Evolutionary conservation across 495 filamentous ascomycete genomes (phyloP).

Genomic region (Geoglossum glabrum): DNA sequence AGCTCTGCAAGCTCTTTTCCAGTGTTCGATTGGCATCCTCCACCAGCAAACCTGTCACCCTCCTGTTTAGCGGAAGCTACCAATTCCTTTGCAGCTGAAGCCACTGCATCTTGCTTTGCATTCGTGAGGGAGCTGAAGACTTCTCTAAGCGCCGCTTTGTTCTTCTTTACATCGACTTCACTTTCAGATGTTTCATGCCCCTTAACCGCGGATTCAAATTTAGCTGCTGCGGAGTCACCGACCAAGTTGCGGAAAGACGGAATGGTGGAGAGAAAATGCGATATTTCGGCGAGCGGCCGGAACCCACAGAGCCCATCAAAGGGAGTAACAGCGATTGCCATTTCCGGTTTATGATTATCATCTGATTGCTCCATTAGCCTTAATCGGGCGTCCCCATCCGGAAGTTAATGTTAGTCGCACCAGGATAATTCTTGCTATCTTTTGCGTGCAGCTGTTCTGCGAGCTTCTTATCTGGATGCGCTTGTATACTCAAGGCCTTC

Average conservation of each 20-base stretch:
- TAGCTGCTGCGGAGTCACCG: constrained; percentile 42
- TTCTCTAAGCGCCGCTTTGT: constrained; percentile 62
- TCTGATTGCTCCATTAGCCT: constrained; percentile 30
- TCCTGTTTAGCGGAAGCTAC: constrained; percentile 46
- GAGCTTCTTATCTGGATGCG: constrained; percentile 94
- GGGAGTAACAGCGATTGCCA: constrained; percentile 90
- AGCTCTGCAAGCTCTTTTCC: constrained; percentile 57
- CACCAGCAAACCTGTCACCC: constrained; percentile 39
- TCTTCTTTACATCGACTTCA: constrained; percentile 32
- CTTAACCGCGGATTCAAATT: constrained; percentile 48
- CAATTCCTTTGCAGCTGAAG: constrained; percentile 41
- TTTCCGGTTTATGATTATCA: constrained; percentile 98
- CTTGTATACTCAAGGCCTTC: constrained; percentile 92
- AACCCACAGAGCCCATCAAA: constrained; percentile 96
- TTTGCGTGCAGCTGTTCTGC: constrained; percentile 70
- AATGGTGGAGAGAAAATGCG: constrained; percentile 61
- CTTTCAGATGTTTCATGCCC: constrained; percentile 41
- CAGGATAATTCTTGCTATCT: constrained; percentile 86
- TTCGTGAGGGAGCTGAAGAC: constrained; percentile 68
- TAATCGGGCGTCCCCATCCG: background rate
- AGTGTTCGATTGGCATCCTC: constrained; percentile 34
- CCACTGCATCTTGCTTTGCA: constrained; percentile 41
- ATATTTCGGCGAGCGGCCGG: constrained; percentile 66
- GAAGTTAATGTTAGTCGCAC: constrained; percentile 14
- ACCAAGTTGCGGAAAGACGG: constrained; percentile 56